phyloP scores from a whole-genome alignment of 2,329 filamentous ascomycete genomes.

The Nothomitra cinnamomea region DNA sequence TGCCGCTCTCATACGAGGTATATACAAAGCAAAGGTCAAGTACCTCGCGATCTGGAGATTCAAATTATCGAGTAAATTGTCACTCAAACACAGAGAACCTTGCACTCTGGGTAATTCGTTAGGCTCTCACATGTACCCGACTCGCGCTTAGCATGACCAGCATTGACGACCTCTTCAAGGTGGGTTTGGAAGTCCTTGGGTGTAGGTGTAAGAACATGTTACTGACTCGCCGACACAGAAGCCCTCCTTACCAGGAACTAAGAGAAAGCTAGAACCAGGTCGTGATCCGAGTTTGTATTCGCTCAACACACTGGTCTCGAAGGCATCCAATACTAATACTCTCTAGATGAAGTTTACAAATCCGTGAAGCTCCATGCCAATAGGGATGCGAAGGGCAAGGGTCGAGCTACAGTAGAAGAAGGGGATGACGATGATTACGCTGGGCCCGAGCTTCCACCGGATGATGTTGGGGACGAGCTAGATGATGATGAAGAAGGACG shows the following conservation, averaged over 20 bases:
- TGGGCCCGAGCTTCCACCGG: conserved; percentile 36
- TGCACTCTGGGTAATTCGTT: no score
- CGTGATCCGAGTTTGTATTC: conserved; percentile 30
- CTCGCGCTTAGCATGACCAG: conserved; percentile 32
- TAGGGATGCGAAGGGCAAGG: conserved; percentile 31
- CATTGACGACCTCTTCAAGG: conserved; percentile 45
- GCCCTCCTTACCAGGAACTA: conserved; percentile 29
- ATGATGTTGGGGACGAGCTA: conserved; percentile 38
- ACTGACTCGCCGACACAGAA: conserved; percentile 20
- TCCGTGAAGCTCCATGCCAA: conserved; percentile 35
- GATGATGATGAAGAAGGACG: conserved; percentile 81
- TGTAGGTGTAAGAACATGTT: conserved; percentile 10
- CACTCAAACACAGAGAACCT: no score
- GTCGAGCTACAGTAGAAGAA: conserved; percentile 30
- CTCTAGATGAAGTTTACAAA: conserved; percentile 38
- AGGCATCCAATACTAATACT: conserved; percentile 10
- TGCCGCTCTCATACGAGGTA: no score
- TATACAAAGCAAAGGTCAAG: no score
- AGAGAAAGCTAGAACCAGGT: conserved; percentile 41
- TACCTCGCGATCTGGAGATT: no score
- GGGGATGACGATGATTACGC: conserved; percentile 28
- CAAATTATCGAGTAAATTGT: no score
- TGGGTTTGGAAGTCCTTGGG: conserved; percentile 11
- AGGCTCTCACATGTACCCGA: not conserved
- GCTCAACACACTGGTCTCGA: not conserved